These are phyloP conservation scores for Passalora sequoiae DNA, from an alignment of 2,329 filamentous ascomycete genomes.

Conservation along the genomic window DNA sequence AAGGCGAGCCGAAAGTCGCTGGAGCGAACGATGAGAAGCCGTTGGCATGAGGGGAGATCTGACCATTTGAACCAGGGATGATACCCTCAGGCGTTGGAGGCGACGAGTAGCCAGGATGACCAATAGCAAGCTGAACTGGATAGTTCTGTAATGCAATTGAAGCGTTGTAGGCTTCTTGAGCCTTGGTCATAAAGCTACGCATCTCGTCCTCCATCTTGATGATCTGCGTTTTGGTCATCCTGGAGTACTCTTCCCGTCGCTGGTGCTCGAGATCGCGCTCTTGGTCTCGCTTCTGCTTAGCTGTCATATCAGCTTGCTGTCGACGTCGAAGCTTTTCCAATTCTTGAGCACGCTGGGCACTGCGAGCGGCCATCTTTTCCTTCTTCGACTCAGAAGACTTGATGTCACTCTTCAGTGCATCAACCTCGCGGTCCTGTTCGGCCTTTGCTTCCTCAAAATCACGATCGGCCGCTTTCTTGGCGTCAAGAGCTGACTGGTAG, in stretches of 20 bases:
- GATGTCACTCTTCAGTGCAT: slow-evolving; percentile 60
- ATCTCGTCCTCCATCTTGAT: slow-evolving; percentile 36
- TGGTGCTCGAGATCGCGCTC: slow-evolving; percentile 27
- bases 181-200: slow-evolving; percentile 37
- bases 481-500: slow-evolving; percentile 52
- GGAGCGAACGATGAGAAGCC: slow-evolving; percentile 20
- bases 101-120: slow-evolving; percentile 32
- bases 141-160: slow-evolving; percentile 28
- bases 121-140: slow-evolving; percentile 22
- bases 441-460: slow-evolving; percentile 60
- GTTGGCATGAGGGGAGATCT: slow-evolving; percentile 18
- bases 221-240: slow-evolving; percentile 37
- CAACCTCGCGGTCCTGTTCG: slow-evolving; percentile 58
- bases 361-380: slow-evolving; percentile 66
- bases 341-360: slow-evolving; percentile 68
- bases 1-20: slow-evolving; percentile 25
- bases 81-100: slow-evolving; percentile 57
- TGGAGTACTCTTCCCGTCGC: slow-evolving; percentile 37
- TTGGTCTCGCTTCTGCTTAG: slow-evolving; percentile 31
- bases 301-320: slow-evolving; percentile 50
- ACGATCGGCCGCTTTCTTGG: slow-evolving; percentile 46
- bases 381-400: slow-evolving; percentile 60
- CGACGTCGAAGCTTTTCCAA: slow-evolving; percentile 65
- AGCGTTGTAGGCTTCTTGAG: slow-evolving; percentile 38
- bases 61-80: slow-evolving; percentile 47